Evolutionary conservation across 1,139 yeast genomes (phyloP).

Genomic region (Debaryomyces sp.): DNA sequence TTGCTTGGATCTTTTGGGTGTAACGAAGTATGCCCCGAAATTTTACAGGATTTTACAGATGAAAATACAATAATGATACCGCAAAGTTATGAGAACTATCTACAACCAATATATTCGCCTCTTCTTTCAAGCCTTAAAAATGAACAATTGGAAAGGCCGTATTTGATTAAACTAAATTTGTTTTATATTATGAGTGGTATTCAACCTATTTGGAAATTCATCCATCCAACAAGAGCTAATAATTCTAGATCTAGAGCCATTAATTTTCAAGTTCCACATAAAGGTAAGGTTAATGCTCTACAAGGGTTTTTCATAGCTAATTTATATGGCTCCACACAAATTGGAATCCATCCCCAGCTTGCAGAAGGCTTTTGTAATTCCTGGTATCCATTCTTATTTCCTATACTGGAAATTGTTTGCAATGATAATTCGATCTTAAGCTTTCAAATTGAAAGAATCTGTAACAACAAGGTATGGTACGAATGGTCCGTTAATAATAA

Average conservation of each 20-base stretch:
- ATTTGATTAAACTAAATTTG: conserved; percentile 61
- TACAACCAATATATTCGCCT: conserved; percentile 71
- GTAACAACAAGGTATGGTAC: conserved; percentile 59
- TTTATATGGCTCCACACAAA: conserved; percentile 57
- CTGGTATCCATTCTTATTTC: conserved; percentile 73
- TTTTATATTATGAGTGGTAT: conserved; percentile 39
- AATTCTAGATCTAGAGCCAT: neutral
- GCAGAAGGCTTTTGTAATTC: conserved; percentile 42
- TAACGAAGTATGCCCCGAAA: conserved; percentile 87
- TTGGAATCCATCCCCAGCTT: conserved; percentile 23
- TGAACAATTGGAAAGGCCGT: conserved; percentile 46
- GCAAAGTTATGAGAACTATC: conserved; percentile 53
- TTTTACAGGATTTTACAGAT: conserved; percentile 32
- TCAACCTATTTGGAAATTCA: conserved; percentile 55
- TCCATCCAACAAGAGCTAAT: conserved; percentile 39
- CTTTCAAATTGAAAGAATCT: conserved; percentile 42
- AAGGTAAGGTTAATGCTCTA: conserved; percentile 59
- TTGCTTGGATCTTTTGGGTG: conserved; percentile 90
- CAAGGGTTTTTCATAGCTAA: conserved; percentile 74
- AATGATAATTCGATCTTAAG: conserved; percentile 50
- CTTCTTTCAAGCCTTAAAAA: neutral
- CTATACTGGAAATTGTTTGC: conserved; percentile 55
- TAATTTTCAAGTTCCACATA: neutral
- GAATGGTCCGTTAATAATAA: conserved; percentile 58
- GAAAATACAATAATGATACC: conserved; percentile 61